phyloP scores from a whole-genome alignment of 163 green algal genomes.

The Chlamydomonas reinhardtii region DNA sequence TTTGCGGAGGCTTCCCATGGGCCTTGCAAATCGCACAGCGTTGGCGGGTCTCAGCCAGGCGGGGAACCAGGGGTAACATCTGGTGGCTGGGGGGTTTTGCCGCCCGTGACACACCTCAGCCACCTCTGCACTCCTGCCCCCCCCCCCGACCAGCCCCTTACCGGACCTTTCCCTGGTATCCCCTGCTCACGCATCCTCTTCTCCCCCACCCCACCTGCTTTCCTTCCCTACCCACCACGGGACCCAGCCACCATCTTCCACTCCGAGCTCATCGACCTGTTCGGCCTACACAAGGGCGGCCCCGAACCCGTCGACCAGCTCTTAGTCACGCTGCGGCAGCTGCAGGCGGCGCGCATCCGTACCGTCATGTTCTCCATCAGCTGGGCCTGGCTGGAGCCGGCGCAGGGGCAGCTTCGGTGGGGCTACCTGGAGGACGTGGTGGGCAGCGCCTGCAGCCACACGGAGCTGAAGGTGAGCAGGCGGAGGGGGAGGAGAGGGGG shows the following conservation, averaged over 20 bases:
- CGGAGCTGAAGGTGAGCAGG: not conserved
- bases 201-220: no score
- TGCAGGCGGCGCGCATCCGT: not conserved
- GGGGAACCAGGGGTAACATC: no score
- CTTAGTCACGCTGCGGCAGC: not conserved
- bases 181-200: not conserved
- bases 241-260: not conserved
- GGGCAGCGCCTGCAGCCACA: constrained; percentile 1
- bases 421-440: not conserved
- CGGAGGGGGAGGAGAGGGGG: no score
- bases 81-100: no score
- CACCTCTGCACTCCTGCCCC: no score
- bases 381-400: constrained; percentile 7
- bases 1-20: no score
- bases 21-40: no score
- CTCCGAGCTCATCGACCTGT: not conserved
- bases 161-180: no score
- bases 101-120: no score
- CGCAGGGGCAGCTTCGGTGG: not conserved
- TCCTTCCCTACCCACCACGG: not conserved
- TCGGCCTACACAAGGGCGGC: not conserved
- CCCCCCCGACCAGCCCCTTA: no score
- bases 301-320: not conserved
- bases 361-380: constrained; percentile 15
- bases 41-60: no score